Conservation (phyloP, 148 eudicot species). For the Silene uniflora region DNA sequence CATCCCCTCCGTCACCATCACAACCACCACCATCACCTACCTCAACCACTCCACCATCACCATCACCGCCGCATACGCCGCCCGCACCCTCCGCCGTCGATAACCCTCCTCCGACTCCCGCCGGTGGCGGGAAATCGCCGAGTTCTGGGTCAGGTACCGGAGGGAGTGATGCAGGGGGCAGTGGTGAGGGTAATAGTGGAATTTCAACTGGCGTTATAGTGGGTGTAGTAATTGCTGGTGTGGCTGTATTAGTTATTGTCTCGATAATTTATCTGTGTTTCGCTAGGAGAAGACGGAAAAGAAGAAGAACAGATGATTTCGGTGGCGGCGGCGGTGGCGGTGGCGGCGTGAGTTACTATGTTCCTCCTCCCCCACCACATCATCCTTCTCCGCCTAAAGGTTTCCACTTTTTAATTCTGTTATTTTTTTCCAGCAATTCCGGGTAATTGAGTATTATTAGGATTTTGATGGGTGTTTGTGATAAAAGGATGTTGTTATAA, state of each 20-base stretch:
- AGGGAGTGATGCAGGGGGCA: not conserved
- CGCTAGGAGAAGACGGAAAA: conserved; percentile 45
- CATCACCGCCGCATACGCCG: conserved; percentile 3
- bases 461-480: not conserved
- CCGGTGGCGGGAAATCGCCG: not conserved
- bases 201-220: conserved; percentile 58
- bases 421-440: too few species aligned
- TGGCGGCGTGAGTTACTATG: conserved; percentile 41
- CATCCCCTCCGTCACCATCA: not conserved
- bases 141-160: not conserved
- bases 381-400: conserved; percentile 45
- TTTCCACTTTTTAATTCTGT: conserved; percentile 6
- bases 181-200: conserved; percentile 17
- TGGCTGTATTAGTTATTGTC: conserved; percentile 36
- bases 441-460: not conserved
- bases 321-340: conserved; percentile 7
- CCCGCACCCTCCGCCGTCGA: conserved; percentile 18
- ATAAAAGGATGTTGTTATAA: too few species aligned
- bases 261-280: conserved; percentile 54
- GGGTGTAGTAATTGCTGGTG: conserved; percentile 71
- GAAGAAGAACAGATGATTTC: conserved; percentile 31
- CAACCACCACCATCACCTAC: conserved; percentile 6
- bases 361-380: conserved; percentile 28
- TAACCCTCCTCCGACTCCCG: not conserved
- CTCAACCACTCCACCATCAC: conserved; percentile 32